These are phyloP conservation scores for Hygrocybe punicea DNA, from an alignment of 768 basidiomycete genomes.

Conservation along the genomic window DNA sequence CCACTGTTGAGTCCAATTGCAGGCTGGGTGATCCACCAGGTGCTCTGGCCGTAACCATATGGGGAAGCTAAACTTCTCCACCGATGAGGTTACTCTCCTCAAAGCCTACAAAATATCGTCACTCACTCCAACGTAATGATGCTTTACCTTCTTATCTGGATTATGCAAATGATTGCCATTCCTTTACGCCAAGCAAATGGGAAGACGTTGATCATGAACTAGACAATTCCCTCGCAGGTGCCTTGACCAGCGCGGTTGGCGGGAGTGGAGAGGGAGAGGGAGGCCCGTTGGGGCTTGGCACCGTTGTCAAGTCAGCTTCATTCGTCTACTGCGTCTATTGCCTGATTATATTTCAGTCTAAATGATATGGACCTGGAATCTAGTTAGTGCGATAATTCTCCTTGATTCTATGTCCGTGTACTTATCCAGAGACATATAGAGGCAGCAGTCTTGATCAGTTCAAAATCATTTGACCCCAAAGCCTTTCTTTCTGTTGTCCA, in stretches of 20 bases:
- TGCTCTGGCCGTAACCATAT: not conserved
- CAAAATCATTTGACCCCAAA: conserved; percentile 96
- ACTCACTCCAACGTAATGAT: conserved; percentile 63
- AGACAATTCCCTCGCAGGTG: conserved; percentile 70
- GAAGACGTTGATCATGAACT: conserved; percentile 85
- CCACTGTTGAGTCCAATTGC: no score
- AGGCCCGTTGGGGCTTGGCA: conserved; percentile 79
- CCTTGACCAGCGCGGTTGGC: conserved; percentile 50
- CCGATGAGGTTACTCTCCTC: conserved; percentile 79
- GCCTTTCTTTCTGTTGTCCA: conserved; percentile 87
- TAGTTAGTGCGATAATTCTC: conserved; percentile 45
- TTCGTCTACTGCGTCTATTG: not conserved
- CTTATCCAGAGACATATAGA: conserved; percentile 23
- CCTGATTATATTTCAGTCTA: conserved; percentile 39
- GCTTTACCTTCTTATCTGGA: not conserved
- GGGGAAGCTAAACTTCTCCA: conserved; percentile 56
- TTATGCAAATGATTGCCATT: not conserved
- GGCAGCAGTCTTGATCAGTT: conserved; percentile 78
- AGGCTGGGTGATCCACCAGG: no score
- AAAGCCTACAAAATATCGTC: conserved; percentile 85
- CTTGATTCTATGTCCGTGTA: not conserved
- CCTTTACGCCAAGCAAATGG: conserved; percentile 60
- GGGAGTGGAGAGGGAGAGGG: conserved; percentile 51
- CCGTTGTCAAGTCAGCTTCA: conserved; percentile 50
- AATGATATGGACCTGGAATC: conserved; percentile 73